Conservation (phyloP, 805 yeast species). For the Grigorovia transvaalensis region DNA sequence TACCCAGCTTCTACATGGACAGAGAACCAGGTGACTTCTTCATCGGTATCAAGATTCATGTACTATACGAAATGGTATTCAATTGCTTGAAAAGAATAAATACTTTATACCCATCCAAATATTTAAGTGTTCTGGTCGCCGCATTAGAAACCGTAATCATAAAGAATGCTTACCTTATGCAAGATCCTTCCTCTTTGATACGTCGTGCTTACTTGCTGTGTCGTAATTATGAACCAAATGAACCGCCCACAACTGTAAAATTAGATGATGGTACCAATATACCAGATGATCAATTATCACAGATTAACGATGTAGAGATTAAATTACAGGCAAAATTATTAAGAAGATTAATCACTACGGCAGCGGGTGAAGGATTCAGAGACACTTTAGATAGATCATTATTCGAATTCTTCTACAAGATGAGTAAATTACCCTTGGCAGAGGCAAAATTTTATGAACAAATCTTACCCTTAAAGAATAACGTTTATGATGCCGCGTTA, state of each 20-base stretch:
- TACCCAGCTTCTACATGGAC: conserved; percentile 1
- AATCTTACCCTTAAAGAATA: conserved; percentile 27
- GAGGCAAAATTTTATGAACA: conserved; percentile 17
- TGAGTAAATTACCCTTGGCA: conserved; percentile 14
- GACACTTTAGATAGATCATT: conserved; percentile 16
- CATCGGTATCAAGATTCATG: conserved; percentile 52
- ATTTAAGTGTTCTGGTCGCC: conserved; percentile 56
- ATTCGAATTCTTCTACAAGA: conserved; percentile 16
- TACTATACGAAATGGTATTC: conserved; percentile 53
- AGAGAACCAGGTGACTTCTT: conserved; percentile 23
- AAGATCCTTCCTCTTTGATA: conserved; percentile 34
- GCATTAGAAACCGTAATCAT: conserved; percentile 45
- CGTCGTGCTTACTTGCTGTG: conserved; percentile 58
- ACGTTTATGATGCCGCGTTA: conserved; percentile 41
- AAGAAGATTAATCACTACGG: conserved; percentile 48
- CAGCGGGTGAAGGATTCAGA: conserved; percentile 34
- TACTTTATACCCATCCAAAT: conserved; percentile 71
- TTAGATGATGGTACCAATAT: conserved; percentile 11
- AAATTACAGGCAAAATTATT: conserved; percentile 56
- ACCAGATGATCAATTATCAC: conserved; percentile 31
- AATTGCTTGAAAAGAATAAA: conserved; percentile 49
- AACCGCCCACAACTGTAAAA: conserved; percentile 29
- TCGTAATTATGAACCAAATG: conserved; percentile 46
- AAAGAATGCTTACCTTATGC: conserved; percentile 29
- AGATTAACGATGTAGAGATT: conserved; percentile 44